A percentile compares a stretch with the other conserved stretches of the same genome.
Conservation (phyloP, 306 rosid species). For the Corylus americana region DNA sequence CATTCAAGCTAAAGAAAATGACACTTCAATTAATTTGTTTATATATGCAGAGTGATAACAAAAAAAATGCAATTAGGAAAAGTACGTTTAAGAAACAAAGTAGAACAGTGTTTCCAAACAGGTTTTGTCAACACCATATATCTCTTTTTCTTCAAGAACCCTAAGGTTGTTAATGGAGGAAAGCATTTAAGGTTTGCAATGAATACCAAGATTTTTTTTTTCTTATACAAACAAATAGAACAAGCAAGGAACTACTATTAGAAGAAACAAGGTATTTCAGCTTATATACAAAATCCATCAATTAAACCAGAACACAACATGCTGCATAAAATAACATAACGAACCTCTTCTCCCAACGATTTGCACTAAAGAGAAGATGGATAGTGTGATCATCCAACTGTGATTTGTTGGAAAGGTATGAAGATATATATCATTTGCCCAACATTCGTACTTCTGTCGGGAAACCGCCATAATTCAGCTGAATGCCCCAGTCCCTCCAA, state of each 20-base stretch:
- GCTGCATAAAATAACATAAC: slow-evolving; percentile 7
- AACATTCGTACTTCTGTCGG: slow-evolving; percentile 77
- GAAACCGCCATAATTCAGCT: slow-evolving; percentile 83
- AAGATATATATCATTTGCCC: slow-evolving; percentile 93
- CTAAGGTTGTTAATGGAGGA: background rate
- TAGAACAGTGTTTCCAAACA: background rate
- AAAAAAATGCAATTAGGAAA: background rate
- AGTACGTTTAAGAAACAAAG: background rate
- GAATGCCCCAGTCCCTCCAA: slow-evolving; percentile 69
- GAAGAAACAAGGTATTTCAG: background rate
- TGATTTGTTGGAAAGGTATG: slow-evolving; percentile 78
- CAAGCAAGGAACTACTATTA: background rate
- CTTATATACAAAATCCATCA: background rate
- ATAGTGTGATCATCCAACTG: slow-evolving; percentile 82
- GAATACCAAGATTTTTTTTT: background rate
- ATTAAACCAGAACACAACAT: slow-evolving; percentile 1
- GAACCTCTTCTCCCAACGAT: slow-evolving; percentile 97
- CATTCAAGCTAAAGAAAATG: background rate
- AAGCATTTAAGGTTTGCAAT: background rate
- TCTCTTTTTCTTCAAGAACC: too few species aligned
- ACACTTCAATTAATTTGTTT: background rate
- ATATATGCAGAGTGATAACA: background rate
- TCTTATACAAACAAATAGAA: background rate
- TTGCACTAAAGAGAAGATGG: slow-evolving; percentile 95
- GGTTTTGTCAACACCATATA: too few species aligned